These are phyloP conservation scores for Komagataella ulmi DNA, from an alignment of 805 yeast species.

Conservation along the genomic window DNA sequence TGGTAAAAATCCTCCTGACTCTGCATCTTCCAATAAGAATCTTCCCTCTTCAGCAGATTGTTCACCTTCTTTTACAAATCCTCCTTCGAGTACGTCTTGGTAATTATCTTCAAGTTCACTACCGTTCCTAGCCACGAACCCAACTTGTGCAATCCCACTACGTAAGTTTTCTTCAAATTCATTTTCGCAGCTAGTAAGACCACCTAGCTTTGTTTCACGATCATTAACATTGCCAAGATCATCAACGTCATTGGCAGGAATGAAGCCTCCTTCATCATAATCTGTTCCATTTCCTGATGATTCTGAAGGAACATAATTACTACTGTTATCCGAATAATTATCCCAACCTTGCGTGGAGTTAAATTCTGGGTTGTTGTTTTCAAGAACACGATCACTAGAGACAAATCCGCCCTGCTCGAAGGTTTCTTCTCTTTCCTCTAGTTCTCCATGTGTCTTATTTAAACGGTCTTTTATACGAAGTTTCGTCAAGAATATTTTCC, in stretches of 20 bases:
- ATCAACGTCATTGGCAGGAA: background rate
- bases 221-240: background rate
- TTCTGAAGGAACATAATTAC: background rate
- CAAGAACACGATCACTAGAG: background rate
- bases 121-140: background rate
- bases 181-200: background rate
- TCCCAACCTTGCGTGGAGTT: constrained; percentile 3
- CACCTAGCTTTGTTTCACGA: background rate
- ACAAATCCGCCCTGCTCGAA: constrained; percentile 5
- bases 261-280: background rate
- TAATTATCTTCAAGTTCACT: constrained; percentile 2
- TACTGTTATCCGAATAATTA: background rate
- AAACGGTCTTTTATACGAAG: constrained; percentile 33
- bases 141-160: background rate
- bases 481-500: constrained; percentile 40
- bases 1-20: constrained; percentile 5
- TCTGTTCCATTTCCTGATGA: background rate
- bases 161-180: constrained; percentile 1
- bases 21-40: constrained; percentile 1
- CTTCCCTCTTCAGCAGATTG: constrained; percentile 3
- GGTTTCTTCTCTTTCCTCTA: constrained; percentile 10
- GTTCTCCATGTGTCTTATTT: constrained; percentile 32
- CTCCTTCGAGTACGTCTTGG: constrained; percentile 1
- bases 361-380: background rate
- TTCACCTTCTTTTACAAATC: constrained; percentile 1